Evolutionary conservation across 257 asterid genomes (phyloP), one percentile per base, ranked within the genome.

Genomic region (Knoxia roxburghii): DNA sequence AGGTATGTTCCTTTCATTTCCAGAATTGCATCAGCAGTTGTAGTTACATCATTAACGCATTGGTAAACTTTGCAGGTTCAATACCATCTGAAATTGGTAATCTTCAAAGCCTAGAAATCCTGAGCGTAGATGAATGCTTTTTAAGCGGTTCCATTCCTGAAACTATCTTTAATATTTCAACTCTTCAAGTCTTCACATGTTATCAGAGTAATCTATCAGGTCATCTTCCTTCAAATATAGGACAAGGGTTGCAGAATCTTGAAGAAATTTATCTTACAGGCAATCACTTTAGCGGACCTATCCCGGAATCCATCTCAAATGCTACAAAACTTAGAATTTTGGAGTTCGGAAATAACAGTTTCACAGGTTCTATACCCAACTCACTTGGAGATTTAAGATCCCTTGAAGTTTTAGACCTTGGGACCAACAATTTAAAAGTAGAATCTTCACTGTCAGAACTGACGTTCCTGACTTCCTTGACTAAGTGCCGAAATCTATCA

Each of bases 231-330:
- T 50, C 61, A 13, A 33, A 24, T 7, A 48, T 50, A 27, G 70
- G 61, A 35, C 29, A 65, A 30, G 69, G 60, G 30, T 1, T 30
- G 69, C 60, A 27, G 3, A 30, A 30, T 30, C 59, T 65, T 30
- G 33, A 37, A 65, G 58, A 12, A 32, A 9, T 49, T 10, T 65
- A 30, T 35, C 6, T 49, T 18, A 60, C 30, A 50, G 1, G 0
- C 0, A 65, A 65, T 65, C 30, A 27, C 6, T n/a, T 65, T n/a
- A 65, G 59, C 51, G 69, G 69, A 50, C 18, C 2, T n/a, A 76
- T 80, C 30, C 84, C 83, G 0, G 10, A 24, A 3, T 70, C 75
- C 2, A 49, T 80, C 71, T 65, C 69, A 9, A 75, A 81, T 29
- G 75, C 76, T 17, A 60, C 81, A 1, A 45, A 37, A 14, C 81